These are phyloP conservation scores for Alternaria arborescens DNA, from an alignment of 2,329 filamentous ascomycete species.

Conservation along the genomic window DNA sequence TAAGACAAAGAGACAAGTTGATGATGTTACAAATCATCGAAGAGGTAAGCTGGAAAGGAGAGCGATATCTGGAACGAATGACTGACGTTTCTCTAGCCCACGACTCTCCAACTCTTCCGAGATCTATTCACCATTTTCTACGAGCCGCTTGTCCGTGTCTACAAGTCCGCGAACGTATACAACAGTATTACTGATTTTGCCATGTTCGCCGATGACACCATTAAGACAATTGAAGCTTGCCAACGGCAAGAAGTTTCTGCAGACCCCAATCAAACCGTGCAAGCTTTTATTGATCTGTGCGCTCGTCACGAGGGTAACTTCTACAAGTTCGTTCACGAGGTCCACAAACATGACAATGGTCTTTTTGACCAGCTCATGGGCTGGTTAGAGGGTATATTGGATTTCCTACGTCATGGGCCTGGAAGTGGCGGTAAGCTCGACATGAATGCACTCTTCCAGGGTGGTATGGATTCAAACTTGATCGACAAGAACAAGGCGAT, in stretches of 20 bases:
- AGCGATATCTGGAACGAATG: background rate
- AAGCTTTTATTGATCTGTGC: slow-evolving; percentile 97
- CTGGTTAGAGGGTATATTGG: slow-evolving; percentile 95
- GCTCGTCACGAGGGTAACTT: slow-evolving; percentile 95
- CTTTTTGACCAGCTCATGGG: slow-evolving; percentile 96
- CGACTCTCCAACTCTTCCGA: slow-evolving; percentile 94
- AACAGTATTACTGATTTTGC: slow-evolving; percentile 97
- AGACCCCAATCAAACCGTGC: slow-evolving; percentile 97
- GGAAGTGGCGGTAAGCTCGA: slow-evolving; percentile 81
- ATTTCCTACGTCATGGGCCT: slow-evolving; percentile 89
- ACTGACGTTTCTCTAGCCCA: slow-evolving; percentile 62
- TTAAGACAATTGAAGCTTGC: slow-evolving; percentile 75
- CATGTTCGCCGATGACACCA: slow-evolving; percentile 90
- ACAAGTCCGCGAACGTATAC: slow-evolving; percentile 99
- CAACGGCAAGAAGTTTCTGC: slow-evolving; percentile 84
- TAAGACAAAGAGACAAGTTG: slow-evolving; percentile 88
- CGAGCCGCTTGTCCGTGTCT: slow-evolving; percentile 93
- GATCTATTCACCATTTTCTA: slow-evolving; percentile 99
- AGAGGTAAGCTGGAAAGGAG: slow-evolving; percentile 61
- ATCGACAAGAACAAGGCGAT: slow-evolving; percentile 78
- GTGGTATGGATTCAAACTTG: slow-evolving; percentile 71
- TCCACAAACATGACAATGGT: slow-evolving; percentile 95
- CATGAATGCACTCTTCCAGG: slow-evolving; percentile 91
- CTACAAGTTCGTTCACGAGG: slow-evolving; percentile 98
- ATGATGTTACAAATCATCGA: slow-evolving; percentile 98